Base-by-base conservation (phyloP, 345 rosid genomes). In the Erodium maritimum region DNA sequence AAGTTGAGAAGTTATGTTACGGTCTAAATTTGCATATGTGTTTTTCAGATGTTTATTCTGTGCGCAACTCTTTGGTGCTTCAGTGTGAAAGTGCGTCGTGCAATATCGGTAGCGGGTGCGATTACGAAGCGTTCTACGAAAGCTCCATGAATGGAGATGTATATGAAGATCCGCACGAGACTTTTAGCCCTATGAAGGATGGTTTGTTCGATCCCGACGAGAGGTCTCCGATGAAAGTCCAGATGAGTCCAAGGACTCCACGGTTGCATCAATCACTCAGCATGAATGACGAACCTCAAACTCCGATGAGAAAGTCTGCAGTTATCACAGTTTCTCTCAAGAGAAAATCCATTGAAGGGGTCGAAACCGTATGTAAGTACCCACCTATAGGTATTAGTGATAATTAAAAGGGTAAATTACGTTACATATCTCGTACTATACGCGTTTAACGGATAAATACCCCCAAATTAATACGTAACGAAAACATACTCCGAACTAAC, bases 281-380 rank as follows among this genome's bases (percentile, higher is more conserved):
- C 14, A 48, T 24, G 17, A 19, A 50, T 19, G 21, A 52, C 53
- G 50, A 60, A 19, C 63, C 19, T 60, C 25, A 21, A 19, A 18
- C 52, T 17, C 55, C 22, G 34, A 67, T 61, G 63, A 76, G 73
- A 65, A 86, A 74, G 60, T 80, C 89, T 0, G 69, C 77, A 0
- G 85, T 87, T 17, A 71, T 80, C 53, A 67, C 73, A 62, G 77
- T 87, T 52, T 84, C 89, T 2, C 59, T 87, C 48, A 87, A 71
- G 60, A 79, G 87, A 71, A 82, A 71, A 73, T 85, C 95, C 1
- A 67, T 75, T 8, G 91, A 82, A 19, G 84, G 79, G 64, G 79
- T 73, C 42, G 87, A 80, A 62, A 64, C 66, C 23, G 65, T 82
- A 9, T 77, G 79, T 69, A 69, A 74, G 33, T 69, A 82, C n/a